Evolutionary conservation across 306 rosid genomes (phyloP).

Genomic region (Vigna unguiculata): DNA sequence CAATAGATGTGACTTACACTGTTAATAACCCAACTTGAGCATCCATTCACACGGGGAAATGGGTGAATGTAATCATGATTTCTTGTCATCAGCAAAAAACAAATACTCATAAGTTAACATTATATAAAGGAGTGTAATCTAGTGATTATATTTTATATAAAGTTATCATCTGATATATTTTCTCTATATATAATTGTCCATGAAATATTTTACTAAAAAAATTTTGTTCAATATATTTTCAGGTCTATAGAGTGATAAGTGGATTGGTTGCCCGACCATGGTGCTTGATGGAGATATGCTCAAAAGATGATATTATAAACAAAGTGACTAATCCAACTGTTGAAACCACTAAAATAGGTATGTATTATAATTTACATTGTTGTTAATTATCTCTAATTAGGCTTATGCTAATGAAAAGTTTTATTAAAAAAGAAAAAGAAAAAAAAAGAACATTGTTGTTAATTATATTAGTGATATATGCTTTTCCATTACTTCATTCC

Average conservation of each 20-base stretch:
- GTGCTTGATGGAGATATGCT: constrained; percentile 91
- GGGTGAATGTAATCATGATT: too few relatives aligned
- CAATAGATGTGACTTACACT: too few relatives aligned
- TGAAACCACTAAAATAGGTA: constrained; percentile 84
- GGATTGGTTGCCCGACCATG: constrained; percentile 87
- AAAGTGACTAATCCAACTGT: constrained; percentile 62
- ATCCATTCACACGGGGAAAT: too few relatives aligned
- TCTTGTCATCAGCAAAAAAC: too few relatives aligned
- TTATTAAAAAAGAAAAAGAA: too few relatives aligned
- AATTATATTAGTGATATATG: background rate
- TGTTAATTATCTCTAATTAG: background rate
- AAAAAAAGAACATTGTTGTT: background rate
- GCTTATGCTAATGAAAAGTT: too few relatives aligned
- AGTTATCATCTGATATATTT: background rate
- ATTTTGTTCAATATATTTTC: constrained; percentile 46
- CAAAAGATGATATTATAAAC: constrained; percentile 78
- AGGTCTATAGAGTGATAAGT: constrained; percentile 78
- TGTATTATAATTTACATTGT: constrained; percentile 42
- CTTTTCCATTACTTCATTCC: constrained; percentile 4
- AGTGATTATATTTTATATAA: background rate
- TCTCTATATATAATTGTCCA: background rate
- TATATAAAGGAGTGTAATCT: background rate
- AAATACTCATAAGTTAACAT: too few relatives aligned
- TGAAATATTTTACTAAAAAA: constrained; percentile 8
- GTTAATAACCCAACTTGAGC: too few relatives aligned